Conservation (phyloP, 1,139 yeast species). For the Magnusiomyces suaveolens region DNA sequence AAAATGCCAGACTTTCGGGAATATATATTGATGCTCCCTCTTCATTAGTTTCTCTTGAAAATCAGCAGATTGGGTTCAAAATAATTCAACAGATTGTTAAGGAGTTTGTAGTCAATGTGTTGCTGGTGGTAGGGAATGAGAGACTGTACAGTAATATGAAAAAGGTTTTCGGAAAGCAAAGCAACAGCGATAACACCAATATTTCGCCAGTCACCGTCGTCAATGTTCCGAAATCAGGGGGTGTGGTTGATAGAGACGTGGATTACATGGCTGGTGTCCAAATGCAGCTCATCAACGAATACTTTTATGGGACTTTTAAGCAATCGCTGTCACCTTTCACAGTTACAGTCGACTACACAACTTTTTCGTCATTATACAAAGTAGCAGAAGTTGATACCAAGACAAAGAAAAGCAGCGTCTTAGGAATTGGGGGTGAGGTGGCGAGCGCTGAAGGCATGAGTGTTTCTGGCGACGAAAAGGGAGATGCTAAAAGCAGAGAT, state of each 20-base stretch:
- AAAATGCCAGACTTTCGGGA: slow-evolving; percentile 48
- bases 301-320: slow-evolving; percentile 70
- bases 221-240: slow-evolving; percentile 63
- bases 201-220: slow-evolving; percentile 36
- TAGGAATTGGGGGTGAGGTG: not conserved
- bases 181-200: too few relatives aligned
- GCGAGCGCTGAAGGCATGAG: not conserved
- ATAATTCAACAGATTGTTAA: slow-evolving; percentile 51
- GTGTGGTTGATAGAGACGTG: slow-evolving; percentile 67
- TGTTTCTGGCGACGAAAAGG: not conserved
- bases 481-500: not conserved
- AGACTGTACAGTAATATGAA: slow-evolving; percentile 55
- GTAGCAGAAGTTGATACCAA: not conserved
- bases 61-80: slow-evolving; percentile 34
- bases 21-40: slow-evolving; percentile 74
- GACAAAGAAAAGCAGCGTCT: not conserved
- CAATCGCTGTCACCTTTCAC: slow-evolving; percentile 72
- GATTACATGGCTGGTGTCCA: slow-evolving; percentile 59
- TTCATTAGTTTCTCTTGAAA: slow-evolving; percentile 21
- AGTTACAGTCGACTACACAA: slow-evolving; percentile 44
- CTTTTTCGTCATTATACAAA: slow-evolving; percentile 25
- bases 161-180: slow-evolving; percentile 38
- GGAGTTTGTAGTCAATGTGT: slow-evolving; percentile 43
- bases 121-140: slow-evolving; percentile 35
- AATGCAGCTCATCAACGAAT: slow-evolving; percentile 69